phyloP scores from a whole-genome alignment of 2,329 filamentous ascomycete species.

The Teratosphaeria zuluensis region DNA sequence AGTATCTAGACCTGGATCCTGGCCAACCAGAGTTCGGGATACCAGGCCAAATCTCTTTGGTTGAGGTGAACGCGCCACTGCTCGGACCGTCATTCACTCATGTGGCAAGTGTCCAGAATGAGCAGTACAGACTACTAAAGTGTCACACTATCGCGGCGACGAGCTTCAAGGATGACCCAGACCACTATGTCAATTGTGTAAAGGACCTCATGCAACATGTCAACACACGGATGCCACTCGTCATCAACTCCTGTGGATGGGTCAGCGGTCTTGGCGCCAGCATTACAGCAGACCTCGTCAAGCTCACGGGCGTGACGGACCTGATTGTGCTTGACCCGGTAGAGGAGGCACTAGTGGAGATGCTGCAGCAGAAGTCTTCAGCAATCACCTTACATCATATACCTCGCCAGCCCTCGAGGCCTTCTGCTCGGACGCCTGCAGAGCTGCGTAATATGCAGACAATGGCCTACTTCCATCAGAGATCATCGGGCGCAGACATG shows the following conservation, averaged over 20 bases:
- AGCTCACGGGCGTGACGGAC: conserved; percentile 46
- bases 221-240: conserved; percentile 42
- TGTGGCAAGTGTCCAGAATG: conserved; percentile 25
- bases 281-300: conserved; percentile 50
- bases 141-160: conserved; percentile 58
- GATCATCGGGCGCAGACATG: background rate
- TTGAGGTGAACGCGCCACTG: conserved; percentile 51
- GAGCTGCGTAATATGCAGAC: conserved; percentile 65
- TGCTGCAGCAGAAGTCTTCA: conserved; percentile 7
- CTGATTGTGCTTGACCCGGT: conserved; percentile 61
- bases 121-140: conserved; percentile 38
- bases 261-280: conserved; percentile 61
- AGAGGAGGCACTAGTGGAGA: conserved; percentile 39
- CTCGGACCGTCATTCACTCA: conserved; percentile 61
- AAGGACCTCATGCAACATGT: conserved; percentile 53
- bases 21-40: conserved; percentile 67
- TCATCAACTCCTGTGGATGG: conserved; percentile 70
- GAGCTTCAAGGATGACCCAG: conserved; percentile 56
- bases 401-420: conserved; percentile 50
- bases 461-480: conserved; percentile 66
- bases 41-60: conserved; percentile 59
- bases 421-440: conserved; percentile 49
- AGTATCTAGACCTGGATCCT: conserved; percentile 66
- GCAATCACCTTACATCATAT: conserved; percentile 39
- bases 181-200: conserved; percentile 56